Conservation (phyloP, 2,329 filamentous ascomycete genomes). For the Coniochaeta sp. region DNA sequence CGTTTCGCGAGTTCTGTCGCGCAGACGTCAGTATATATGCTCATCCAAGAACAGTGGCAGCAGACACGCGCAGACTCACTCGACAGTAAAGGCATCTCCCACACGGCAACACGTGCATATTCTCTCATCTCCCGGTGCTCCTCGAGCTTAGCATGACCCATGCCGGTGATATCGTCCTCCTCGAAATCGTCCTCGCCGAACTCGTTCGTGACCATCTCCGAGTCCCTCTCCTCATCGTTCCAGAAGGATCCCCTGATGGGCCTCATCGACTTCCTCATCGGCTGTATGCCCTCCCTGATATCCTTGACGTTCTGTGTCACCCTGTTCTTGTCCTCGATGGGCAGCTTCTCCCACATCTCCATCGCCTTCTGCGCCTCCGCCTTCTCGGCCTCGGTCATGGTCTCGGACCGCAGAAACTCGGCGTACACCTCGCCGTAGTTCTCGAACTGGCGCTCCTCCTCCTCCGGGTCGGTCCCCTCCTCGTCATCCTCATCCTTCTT, state of each 20-base stretch:
- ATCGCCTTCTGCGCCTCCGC: conserved; percentile 10
- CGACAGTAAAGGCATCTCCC: conserved; percentile 89
- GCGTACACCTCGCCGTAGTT: conserved; percentile 12
- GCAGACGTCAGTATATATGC: conserved; percentile 9
- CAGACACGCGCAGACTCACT: conserved; percentile 49
- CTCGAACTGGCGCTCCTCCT: conserved; percentile 6
- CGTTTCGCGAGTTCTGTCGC: conserved; percentile 70
- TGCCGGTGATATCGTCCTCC: conserved; percentile 75
- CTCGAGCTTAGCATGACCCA: conserved; percentile 82
- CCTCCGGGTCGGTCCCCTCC: conserved; percentile 5
- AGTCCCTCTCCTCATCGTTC: conserved; percentile 41
- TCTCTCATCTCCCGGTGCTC: conserved; percentile 82
- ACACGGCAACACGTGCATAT: conserved; percentile 79
- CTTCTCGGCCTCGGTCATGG: conserved; percentile 16
- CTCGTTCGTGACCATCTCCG: conserved; percentile 41
- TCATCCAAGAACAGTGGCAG: not conserved
- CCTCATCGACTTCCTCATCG: conserved; percentile 11
- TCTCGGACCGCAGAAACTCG: conserved; percentile 8
- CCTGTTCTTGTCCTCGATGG: conserved; percentile 5
- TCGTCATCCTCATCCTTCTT: conserved; percentile 6
- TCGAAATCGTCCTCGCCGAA: conserved; percentile 57
- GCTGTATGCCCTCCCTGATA: conserved; percentile 14
- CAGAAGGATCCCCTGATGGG: conserved; percentile 34
- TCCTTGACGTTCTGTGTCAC: conserved; percentile 13
- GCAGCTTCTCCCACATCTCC: conserved; percentile 11